Percentiles rank a stretch among this genome's conserved stretches.
phyloP scores from a whole-genome alignment of 371 early-diverging fungal genomes.

The Rhizopus sp. region DNA sequence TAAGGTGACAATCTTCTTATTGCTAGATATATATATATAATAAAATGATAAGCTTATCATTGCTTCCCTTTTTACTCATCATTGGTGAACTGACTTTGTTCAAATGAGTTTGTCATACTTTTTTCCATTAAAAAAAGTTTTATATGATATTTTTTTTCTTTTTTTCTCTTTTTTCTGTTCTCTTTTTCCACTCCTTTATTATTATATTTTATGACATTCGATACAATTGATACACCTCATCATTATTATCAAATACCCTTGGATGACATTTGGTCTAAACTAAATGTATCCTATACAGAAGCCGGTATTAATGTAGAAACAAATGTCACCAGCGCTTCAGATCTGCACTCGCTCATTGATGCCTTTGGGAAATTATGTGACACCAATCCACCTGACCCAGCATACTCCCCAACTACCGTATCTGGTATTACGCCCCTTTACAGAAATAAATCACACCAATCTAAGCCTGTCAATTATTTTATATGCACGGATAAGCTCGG shows the following conservation, averaged over 20 bases:
- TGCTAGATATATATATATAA: no score
- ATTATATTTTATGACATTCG: constrained; percentile 18
- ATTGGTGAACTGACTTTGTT: no score
- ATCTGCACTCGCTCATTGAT: constrained; percentile 35
- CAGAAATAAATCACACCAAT: constrained; percentile 24
- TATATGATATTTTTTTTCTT: not conserved
- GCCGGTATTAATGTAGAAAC: constrained; percentile 38
- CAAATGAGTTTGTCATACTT: no score
- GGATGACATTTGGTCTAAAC: constrained; percentile 25
- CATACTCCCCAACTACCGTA: constrained; percentile 1
- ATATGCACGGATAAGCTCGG: constrained; percentile 23
- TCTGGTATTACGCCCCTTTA: constrained; percentile 23
- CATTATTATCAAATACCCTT: not conserved
- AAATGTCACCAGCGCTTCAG: constrained; percentile 33
- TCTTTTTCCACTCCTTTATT: not conserved
- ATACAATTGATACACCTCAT: constrained; percentile 6
- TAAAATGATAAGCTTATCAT: no score
- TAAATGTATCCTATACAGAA: constrained; percentile 34
- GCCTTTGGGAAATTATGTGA: constrained; percentile 32
- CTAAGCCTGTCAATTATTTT: constrained; percentile 38
- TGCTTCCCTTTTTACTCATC: no score
- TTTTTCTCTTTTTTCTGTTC: constrained; percentile 10
- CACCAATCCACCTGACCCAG: constrained; percentile 14
- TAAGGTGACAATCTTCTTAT: constrained; percentile 6
- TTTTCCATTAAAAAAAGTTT: no score